Base-by-base conservation (phyloP, 768 basidiomycete species). In the Sarcodon aspratus region DNA sequence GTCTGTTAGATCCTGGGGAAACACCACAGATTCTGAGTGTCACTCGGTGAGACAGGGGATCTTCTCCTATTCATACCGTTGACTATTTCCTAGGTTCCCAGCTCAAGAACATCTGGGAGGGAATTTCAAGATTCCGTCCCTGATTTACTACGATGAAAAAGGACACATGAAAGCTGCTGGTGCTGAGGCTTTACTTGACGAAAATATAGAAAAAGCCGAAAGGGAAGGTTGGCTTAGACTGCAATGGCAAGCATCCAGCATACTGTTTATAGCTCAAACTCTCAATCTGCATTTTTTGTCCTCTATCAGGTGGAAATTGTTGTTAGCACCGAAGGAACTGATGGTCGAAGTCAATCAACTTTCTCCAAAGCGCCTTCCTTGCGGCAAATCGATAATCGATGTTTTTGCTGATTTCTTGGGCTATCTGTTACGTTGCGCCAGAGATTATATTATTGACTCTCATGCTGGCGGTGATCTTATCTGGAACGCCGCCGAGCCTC, bases 321-420 rank as follows among this genome's bases (percentile, higher is more conserved):
- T 3, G 2, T 27, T 42, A 17, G 7, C 40, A 3, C 7, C 7
- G 7, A 11, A 27, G 27, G 40, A 42, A 13, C 13, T 6, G 7
- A 15, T 27, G 7, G 40, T 1, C 17, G 13, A 9, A 8, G 40
- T 13, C 1, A 42, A 42, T 15, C 15, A 42, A 13, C 40, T 27
- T 27, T 27, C 21, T 5, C 21, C 21, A 27, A 27, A 5, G 21
- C 21, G 21, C 21, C 63, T 78, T 7, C 76, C 75, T 0, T 13
- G 51, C 1, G 64, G 66, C 11, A 75, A 73, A 48, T 64, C 67
- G 11, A 60, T 65, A 0, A 58, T 69, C 13, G 64, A 69, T 32
- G 64, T 78, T 44, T 66, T 78, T 32, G 67, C 68, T 4, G 74
- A 78, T 52, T 74, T 74, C 48, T 59, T 77, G 48, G 53, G 53